These are phyloP conservation scores for Rhynchosporium agropyri DNA, from an alignment of 2,329 filamentous ascomycete genomes.

Conservation along the genomic window DNA sequence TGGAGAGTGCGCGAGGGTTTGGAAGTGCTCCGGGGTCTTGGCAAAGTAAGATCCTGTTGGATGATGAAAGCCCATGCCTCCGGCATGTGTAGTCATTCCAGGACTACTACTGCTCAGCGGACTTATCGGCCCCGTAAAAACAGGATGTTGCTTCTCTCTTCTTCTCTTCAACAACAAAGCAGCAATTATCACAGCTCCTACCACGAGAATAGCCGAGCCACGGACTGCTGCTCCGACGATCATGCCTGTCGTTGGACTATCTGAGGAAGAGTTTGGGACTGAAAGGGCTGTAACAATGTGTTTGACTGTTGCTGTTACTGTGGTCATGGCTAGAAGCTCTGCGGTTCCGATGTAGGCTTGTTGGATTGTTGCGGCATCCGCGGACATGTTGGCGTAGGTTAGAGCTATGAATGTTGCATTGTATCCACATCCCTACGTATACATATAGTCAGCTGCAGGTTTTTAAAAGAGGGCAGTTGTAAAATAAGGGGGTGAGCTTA, in stretches of 20 bases:
- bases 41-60: slow-evolving; percentile 10
- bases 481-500: neutral
- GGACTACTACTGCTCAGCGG: slow-evolving; percentile 11
- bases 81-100: neutral
- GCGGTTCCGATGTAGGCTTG: slow-evolving; percentile 22
- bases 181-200: slow-evolving; percentile 11
- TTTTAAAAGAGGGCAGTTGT: too few species aligned
- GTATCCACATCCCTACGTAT: slow-evolving; percentile 20
- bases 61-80: slow-evolving; percentile 8
- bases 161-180: slow-evolving; percentile 4
- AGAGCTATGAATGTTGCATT: slow-evolving; percentile 16
- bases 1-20: slow-evolving; percentile 2
- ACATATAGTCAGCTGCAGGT: neutral
- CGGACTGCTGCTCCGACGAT: slow-evolving; percentile 19
- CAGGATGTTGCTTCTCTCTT: slow-evolving; percentile 1
- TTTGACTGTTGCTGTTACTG: slow-evolving; percentile 10
- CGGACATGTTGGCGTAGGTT: slow-evolving; percentile 17
- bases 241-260: neutral
- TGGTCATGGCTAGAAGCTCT: slow-evolving; percentile 20
- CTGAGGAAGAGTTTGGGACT: neutral
- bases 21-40: slow-evolving; percentile 8
- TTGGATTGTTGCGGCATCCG: slow-evolving; percentile 16
- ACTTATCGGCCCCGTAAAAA: slow-evolving; percentile 12
- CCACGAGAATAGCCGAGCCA: slow-evolving; percentile 7
- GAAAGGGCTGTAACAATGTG: neutral